Base-by-base conservation (phyloP, 176 grass and related monocot species). In the Eremochloa ophiuroides region DNA sequence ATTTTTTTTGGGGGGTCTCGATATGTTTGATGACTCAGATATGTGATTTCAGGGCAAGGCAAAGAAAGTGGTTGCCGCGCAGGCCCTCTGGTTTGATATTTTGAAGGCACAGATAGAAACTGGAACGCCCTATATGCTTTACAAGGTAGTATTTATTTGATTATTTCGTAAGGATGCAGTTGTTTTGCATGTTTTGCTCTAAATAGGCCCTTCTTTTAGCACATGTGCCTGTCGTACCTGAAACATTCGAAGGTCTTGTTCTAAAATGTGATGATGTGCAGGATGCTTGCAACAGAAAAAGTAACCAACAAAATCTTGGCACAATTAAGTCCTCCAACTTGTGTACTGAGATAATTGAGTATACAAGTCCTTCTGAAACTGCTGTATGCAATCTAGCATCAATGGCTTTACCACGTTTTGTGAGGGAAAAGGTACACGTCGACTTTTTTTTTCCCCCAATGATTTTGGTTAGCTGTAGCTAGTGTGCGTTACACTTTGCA, bases 41-140 rank as follows among this genome's bases (percentile, higher is more conserved):
- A 58, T 73, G 23, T 74, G 28, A 62, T 71, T 84, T 80, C 70
- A 99, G 97, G 97, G 89, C 35, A 99, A 99, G 51, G 93, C 97
- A 4, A 99, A 99, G 78, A 99, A 96, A 84, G 44, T 89, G 66
- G 87, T 99, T 77, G 51, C 93, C 42, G 97, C 97, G 22, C 97
- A 99, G 85, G 80, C 71, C 71, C 84, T 99, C 13, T 99, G 97
- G 97, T 99, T 99, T 80, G 97, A 99, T 18, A 91, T 99, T 84
- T 83, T 96, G 62, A 99, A 99, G 85, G 91, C 97, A 78, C 97
- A 99, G 73, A 96, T 99, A 82, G 93, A 99, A 76, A 99, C 97
- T 78, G 97, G 97, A 62, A 99, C 97, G 38, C 97, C 97, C 2
- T 99, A 99, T 78, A 99, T 99, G 97, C 97, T 99, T 44, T 99